phyloP scores from a whole-genome alignment of 305 asterid genomes.

The Solanum aculeatissimum region DNA sequence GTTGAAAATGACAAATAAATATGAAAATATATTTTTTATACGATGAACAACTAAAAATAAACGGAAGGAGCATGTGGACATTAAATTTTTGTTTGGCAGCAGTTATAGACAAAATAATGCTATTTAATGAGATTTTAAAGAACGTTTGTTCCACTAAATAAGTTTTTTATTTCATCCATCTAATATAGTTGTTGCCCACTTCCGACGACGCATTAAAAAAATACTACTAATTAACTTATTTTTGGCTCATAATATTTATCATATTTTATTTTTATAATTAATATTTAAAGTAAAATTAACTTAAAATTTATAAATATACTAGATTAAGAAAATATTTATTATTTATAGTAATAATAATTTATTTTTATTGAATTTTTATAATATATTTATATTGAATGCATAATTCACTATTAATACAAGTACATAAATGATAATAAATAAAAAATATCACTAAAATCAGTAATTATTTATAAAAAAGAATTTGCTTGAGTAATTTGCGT shows the following conservation, averaged over 20 bases:
- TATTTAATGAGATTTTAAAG: neutral
- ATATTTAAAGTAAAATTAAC: neutral
- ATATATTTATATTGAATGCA: no score
- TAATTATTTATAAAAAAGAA: no score
- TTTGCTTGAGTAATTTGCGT: no score
- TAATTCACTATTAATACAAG: no score
- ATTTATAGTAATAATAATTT: no score
- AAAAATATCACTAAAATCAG: no score
- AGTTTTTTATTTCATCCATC: neutral
- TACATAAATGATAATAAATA: no score
- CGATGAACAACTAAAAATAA: neutral
- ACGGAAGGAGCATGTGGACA: no score
- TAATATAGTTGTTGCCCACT: neutral
- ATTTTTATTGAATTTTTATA: no score
- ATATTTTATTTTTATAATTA: neutral
- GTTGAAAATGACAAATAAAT: neutral
- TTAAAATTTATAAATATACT: no score
- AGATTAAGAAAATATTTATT: no score
- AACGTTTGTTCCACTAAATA: neutral
- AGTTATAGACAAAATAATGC: neutral
- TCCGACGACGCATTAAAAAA: neutral
- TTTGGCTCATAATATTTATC: neutral
- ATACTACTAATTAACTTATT: no score
- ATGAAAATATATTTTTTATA: neutral
- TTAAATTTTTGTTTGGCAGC: neutral